Percentiles rank a stretch among this genome's conserved stretches.
These are phyloP conservation scores for Dimargaris xerosporica DNA, from an alignment of 192 early-diverging fungal species.

Conservation along the genomic window DNA sequence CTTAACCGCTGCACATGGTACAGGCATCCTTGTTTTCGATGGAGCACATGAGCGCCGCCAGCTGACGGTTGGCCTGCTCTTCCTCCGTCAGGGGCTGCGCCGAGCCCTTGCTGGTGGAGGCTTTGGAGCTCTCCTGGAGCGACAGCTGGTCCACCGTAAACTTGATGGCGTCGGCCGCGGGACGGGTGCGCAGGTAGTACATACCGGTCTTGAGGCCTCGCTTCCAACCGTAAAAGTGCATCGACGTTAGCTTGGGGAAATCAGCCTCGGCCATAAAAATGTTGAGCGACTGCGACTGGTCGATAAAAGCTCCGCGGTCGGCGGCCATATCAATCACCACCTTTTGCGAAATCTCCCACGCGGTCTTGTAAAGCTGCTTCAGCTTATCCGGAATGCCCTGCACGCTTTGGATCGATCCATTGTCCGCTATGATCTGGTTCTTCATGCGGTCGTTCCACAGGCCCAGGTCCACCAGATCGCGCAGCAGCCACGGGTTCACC, in stretches of 20 bases:
- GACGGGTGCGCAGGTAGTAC: constrained; percentile 94
- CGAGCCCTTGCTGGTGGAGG: constrained; percentile 20
- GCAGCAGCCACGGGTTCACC: constrained; percentile 90
- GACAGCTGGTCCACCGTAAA: constrained; percentile 83
- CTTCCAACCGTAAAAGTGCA: constrained; percentile 99
- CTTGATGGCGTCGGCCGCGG: constrained; percentile 96
- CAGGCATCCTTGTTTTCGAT: constrained; percentile 89
- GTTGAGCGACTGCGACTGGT: constrained; percentile 92
- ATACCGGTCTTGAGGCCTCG: constrained; percentile 97
- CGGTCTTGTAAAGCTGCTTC: constrained; percentile 94
- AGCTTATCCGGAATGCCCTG: constrained; percentile 63
- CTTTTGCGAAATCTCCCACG: constrained; percentile 88
- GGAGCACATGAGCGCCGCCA: constrained; percentile 70
- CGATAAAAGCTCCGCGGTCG: constrained; percentile 92
- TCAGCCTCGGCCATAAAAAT: constrained; percentile 89
- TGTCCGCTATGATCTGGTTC: constrained; percentile 84
- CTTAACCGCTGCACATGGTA: constrained; percentile 72
- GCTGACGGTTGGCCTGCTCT: constrained; percentile 27
- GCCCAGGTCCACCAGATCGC: constrained; percentile 82
- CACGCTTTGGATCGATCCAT: constrained; percentile 74
- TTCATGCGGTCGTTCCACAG: constrained; percentile 92
- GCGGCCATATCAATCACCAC: constrained; percentile 92
- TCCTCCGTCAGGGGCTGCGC: constrained; percentile 24
- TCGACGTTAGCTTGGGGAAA: constrained; percentile 84
- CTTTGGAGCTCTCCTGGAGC: constrained; percentile 40